Base-by-base conservation (phyloP, 1,284 basidiomycete genomes). In the Pterulicium gracile region DNA sequence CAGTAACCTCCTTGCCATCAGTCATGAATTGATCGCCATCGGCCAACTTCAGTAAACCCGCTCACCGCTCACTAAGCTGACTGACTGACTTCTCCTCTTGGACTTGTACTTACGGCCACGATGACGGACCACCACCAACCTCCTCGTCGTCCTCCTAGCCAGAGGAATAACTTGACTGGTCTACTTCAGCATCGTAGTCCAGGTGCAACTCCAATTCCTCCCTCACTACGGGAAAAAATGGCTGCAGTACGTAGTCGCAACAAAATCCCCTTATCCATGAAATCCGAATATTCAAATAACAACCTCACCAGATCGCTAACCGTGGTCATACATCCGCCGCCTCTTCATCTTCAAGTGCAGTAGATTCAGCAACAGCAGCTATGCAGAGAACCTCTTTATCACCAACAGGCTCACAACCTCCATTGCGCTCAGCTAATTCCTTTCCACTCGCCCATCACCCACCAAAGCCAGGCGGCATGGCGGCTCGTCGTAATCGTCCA, bases 221-320 rank as follows among this genome's bases (percentile, higher is more conserved):
- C 93, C 0, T 79, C 81, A 45, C 73, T 98, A 46, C 91, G 93
- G 60, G 89, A 89, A 50, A 96, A 94, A 70, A 88, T 97, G 79
- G 88, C 88, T 46, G 88, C 84, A 17, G 85, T 88, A 54, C 57
- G 80, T 70, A 45, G 27, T 39, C 39, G 18, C 24, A n/a, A n/a
- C n/a, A 24, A 42, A 7, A 35, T 50, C 44, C 35, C 32, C 52
- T 43, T 10, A 7, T 24, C 44, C 15, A 32, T 51, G n/a, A n/a
- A n/a, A n/a, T n/a, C n/a, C n/a, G n/a, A n/a, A n/a, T n/a, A n/a
- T n/a, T n/a, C n/a, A n/a, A n/a, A n/a, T n/a, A n/a, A n/a, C n/a
- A n/a, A n/a, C n/a, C n/a, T 42, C 39, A 44, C 18, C 53, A 81
- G 80, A 72, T 81, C 64, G 76, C 79, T 44, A 74, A 75, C 56